phyloP scores from a whole-genome alignment of 2,329 filamentous ascomycete species.

The Coniochaeta prunicola region DNA sequence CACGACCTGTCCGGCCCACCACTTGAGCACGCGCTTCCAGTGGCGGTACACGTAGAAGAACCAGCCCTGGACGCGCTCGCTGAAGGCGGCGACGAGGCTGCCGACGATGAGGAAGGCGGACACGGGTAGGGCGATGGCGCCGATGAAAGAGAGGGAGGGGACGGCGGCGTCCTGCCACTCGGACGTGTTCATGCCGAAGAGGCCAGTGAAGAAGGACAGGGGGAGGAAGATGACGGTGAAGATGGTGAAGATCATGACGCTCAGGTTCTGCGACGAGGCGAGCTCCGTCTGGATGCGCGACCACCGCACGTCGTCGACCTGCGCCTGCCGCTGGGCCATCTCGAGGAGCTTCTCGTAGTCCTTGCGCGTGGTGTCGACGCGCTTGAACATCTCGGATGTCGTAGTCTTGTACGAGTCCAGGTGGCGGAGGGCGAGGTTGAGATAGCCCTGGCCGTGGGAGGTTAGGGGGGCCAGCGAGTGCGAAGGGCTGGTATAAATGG shows the following conservation, averaged over 20 bases:
- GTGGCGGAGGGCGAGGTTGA: slow-evolving; percentile 43
- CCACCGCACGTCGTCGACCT: slow-evolving; percentile 58
- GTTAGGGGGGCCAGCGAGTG: slow-evolving; percentile 33
- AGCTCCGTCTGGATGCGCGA: slow-evolving; percentile 56
- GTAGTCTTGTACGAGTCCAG: slow-evolving; percentile 48
- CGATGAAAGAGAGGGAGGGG: slow-evolving; percentile 35
- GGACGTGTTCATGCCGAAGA: slow-evolving; percentile 58
- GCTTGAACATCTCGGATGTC: slow-evolving; percentile 48
- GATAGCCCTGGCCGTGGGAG: slow-evolving; percentile 39
- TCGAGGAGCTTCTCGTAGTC: slow-evolving; percentile 60
- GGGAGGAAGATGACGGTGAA: slow-evolving; percentile 59
- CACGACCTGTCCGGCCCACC: slow-evolving; percentile 3
- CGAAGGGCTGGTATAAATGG: slow-evolving; percentile 27
- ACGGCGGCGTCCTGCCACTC: slow-evolving; percentile 47
- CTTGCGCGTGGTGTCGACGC: slow-evolving; percentile 50
- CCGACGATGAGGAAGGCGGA: slow-evolving; percentile 40
- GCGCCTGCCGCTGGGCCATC: slow-evolving; percentile 60
- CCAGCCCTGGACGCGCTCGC: slow-evolving; percentile 30
- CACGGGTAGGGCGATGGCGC: slow-evolving; percentile 38
- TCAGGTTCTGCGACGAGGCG: slow-evolving; percentile 53
- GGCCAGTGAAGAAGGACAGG: slow-evolving; percentile 55
- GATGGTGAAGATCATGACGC: slow-evolving; percentile 59
- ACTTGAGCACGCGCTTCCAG: slow-evolving; percentile 9
- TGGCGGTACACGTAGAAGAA: slow-evolving; percentile 18
- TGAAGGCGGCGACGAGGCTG: slow-evolving; percentile 50